Evolutionary conservation across 345 rosid genomes (phyloP).

Genomic region (Pugionium dolabratum): DNA sequence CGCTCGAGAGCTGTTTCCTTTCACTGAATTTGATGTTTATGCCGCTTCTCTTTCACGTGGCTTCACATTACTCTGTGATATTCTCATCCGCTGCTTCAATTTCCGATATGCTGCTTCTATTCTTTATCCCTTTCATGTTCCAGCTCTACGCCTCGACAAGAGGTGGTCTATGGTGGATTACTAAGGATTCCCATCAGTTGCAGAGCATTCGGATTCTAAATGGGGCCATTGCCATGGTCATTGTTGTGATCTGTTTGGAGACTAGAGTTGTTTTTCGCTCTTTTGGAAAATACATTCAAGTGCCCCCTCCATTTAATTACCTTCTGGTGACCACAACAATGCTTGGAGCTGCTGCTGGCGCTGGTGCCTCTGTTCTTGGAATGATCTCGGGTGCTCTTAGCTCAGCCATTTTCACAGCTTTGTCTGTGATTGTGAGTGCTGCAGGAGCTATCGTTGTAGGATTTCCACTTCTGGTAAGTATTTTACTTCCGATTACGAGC

Average conservation of each 20-base stretch:
- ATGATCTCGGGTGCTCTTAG: slow-evolving; percentile 83
- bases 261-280: slow-evolving; percentile 92
- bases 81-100: slow-evolving; percentile 72
- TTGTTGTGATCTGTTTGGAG: slow-evolving; percentile 88
- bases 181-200: slow-evolving; percentile 65
- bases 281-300: slow-evolving; percentile 93
- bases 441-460: slow-evolving; percentile 95
- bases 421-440: slow-evolving; percentile 86
- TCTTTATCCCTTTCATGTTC: slow-evolving; percentile 86
- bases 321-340: slow-evolving; percentile 77
- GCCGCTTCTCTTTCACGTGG: slow-evolving; percentile 80
- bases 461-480: slow-evolving; percentile 79
- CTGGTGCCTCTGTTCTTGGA: slow-evolving; percentile 83
- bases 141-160: slow-evolving; percentile 88
- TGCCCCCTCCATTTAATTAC: slow-evolving; percentile 86
- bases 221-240: slow-evolving; percentile 86
- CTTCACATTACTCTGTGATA: slow-evolving; percentile 78
- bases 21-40: slow-evolving; percentile 78
- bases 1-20: slow-evolving; percentile 79
- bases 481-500: slow-evolving; percentile 12
- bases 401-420: slow-evolving; percentile 66
- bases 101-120: slow-evolving; percentile 74
- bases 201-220: slow-evolving; percentile 81
- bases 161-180: slow-evolving; percentile 97
- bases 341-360: slow-evolving; percentile 97